Percentiles rank a stretch among this genome's conserved stretches.
These are phyloP conservation scores for Paraconiothyrium brasiliense DNA, from an alignment of 2,329 filamentous ascomycete genomes.

Conservation along the genomic window DNA sequence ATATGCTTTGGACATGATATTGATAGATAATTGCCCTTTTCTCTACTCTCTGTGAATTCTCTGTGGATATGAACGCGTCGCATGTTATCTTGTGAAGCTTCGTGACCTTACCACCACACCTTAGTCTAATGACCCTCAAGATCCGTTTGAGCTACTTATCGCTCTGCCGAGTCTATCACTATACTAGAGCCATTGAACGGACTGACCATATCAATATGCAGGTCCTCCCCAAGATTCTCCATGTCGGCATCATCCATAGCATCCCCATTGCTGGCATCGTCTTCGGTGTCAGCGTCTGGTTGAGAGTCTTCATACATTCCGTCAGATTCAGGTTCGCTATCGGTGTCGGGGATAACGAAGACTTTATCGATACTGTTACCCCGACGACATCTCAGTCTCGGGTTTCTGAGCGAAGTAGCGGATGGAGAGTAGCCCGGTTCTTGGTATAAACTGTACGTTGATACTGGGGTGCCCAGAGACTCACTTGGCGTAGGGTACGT, in stretches of 20 bases:
- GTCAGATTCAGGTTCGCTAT: neutral
- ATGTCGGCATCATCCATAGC: neutral
- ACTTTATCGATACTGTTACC: constrained; percentile 2
- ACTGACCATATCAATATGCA: constrained; percentile 2
- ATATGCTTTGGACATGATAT: no score
- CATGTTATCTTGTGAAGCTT: no score
- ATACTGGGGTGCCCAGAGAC: neutral
- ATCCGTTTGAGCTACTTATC: no score
- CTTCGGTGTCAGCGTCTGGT: neutral
- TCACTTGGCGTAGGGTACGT: neutral
- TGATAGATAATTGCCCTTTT: no score
- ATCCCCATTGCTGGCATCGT: neutral
- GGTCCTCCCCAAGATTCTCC: neutral
- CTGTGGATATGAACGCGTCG: no score
- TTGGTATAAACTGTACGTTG: neutral
- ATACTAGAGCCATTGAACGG: neutral
- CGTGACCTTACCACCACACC: neutral
- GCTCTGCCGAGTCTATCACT: neutral
- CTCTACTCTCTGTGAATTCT: no score
- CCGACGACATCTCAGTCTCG: neutral
- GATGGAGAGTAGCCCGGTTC: neutral
- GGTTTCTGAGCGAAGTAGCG: neutral
- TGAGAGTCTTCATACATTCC: neutral
- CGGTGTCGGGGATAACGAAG: constrained; percentile 1
- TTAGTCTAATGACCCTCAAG: neutral